Conservation (phyloP, 78 protist genomes). For the Monocercomonoides exilis region DNA sequence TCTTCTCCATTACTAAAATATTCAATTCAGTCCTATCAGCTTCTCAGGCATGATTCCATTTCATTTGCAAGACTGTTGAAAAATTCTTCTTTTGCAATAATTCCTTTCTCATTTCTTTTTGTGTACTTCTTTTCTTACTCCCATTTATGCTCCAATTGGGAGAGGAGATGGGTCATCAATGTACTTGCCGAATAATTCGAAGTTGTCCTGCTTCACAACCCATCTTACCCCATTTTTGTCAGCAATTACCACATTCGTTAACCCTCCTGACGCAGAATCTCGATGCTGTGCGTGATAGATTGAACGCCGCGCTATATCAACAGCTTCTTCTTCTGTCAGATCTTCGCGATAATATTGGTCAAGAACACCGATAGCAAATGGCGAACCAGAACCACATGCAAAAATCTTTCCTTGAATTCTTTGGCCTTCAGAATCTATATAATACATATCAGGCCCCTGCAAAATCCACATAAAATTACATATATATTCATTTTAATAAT, state of each 20-base stretch:
- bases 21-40: too few species aligned
- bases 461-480: background rate
- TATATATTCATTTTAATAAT: too few species aligned
- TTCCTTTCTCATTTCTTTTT: too few species aligned
- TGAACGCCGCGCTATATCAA: conserved; percentile 87
- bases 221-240: conserved; percentile 35
- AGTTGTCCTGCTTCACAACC: conserved; percentile 58
- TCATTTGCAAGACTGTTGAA: too few species aligned
- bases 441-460: conserved; percentile 84
- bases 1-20: too few species aligned
- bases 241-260: conserved; percentile 35
- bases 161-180: background rate
- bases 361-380: conserved; percentile 99
- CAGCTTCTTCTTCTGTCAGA: conserved; percentile 76
- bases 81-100: too few species aligned
- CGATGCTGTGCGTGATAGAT: conserved; percentile 95
- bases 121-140: too few species aligned
- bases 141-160: too few species aligned
- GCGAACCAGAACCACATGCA: conserved; percentile 96
- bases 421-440: conserved; percentile 92
- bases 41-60: too few species aligned
- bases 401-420: conserved; percentile 78
- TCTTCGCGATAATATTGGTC: conserved; percentile 78
- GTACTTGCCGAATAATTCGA: background rate
- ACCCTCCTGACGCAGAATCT: conserved; percentile 93